Evolutionary conservation across 2,329 filamentous ascomycete species (phyloP).

Genomic region (Madurella fahalii): DNA sequence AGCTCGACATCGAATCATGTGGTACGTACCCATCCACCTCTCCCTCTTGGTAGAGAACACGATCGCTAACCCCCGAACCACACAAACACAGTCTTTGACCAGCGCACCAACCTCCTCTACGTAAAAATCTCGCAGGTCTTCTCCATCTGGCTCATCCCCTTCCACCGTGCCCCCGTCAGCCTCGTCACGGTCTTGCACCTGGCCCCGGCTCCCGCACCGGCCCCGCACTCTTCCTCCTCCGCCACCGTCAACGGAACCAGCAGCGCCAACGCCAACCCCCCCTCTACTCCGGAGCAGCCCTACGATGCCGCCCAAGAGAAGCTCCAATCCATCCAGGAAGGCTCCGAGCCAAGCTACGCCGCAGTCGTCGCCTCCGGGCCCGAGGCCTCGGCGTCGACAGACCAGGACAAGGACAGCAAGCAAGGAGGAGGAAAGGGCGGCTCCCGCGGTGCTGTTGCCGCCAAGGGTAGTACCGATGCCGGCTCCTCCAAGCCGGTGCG

Average conservation of each 20-base stretch:
- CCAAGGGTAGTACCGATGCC: slow-evolving; percentile 19
- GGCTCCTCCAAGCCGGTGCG: slow-evolving; percentile 29
- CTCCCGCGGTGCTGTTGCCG: slow-evolving; percentile 8
- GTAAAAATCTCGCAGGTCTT: slow-evolving; percentile 71
- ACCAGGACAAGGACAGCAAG: not conserved
- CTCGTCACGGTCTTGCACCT: slow-evolving; percentile 67
- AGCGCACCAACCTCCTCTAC: slow-evolving; percentile 63
- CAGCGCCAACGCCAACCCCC: not conserved
- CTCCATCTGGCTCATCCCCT: slow-evolving; percentile 70
- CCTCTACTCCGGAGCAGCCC: not conserved
- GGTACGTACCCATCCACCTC: slow-evolving; percentile 34
- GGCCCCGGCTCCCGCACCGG: slow-evolving; percentile 35
- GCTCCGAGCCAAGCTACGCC: slow-evolving; percentile 21
- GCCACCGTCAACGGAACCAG: slow-evolving; percentile 24
- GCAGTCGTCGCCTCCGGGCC: slow-evolving; percentile 12
- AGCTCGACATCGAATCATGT: slow-evolving; percentile 59
- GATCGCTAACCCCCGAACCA: not conserved
- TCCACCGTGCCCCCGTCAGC: slow-evolving; percentile 64
- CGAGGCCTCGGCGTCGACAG: not conserved
- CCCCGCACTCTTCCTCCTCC: not conserved
- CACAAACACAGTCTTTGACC: slow-evolving; percentile 58
- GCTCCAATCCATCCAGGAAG: slow-evolving; percentile 10
- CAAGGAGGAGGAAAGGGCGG: not conserved
- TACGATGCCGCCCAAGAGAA: slow-evolving; percentile 14
- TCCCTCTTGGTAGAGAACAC: not conserved